phyloP scores from a whole-genome alignment of 306 rosid species.

The Prinsepia uniflora region DNA sequence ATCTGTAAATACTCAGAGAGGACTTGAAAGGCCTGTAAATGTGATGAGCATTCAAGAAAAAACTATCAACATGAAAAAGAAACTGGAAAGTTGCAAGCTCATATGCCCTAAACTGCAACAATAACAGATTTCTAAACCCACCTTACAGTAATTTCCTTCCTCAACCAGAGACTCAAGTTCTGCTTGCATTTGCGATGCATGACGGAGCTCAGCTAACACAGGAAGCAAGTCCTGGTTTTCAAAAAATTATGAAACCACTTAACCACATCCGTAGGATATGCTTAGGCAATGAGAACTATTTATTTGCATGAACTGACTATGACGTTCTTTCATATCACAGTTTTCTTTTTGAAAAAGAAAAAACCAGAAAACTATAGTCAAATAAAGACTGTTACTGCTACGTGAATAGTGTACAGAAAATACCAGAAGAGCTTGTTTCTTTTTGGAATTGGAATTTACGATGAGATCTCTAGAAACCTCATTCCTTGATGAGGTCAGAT shows the following conservation, averaged over 20 bases:
- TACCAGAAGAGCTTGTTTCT: slow-evolving; percentile 94
- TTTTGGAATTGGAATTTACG: slow-evolving; percentile 83
- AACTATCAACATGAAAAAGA: slow-evolving; percentile 11
- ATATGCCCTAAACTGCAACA: slow-evolving; percentile 23
- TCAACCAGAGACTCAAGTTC: slow-evolving; percentile 81
- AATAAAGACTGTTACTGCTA: slow-evolving; percentile 20
- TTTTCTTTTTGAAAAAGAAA: background rate
- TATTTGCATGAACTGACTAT: background rate
- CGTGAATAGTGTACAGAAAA: slow-evolving; percentile 20
- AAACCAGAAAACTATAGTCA: slow-evolving; percentile 15
- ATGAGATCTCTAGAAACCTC: slow-evolving; percentile 98
- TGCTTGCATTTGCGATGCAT: slow-evolving; percentile 78
- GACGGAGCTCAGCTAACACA: slow-evolving; percentile 70
- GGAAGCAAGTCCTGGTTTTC: slow-evolving; percentile 78
- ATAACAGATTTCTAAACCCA: slow-evolving; percentile 36
- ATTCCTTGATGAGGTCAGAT: slow-evolving; percentile 76
- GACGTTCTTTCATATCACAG: too few species aligned
- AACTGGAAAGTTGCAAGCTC: slow-evolving; percentile 2
- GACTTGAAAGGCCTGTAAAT: slow-evolving; percentile 91
- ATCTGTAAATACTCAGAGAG: slow-evolving; percentile 92
- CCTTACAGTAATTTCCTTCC: slow-evolving; percentile 95
- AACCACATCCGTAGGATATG: background rate
- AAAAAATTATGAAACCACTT: slow-evolving; percentile 7
- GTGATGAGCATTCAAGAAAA: slow-evolving; percentile 20
- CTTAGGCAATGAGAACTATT: background rate